Evolutionary conservation across 1,284 basidiomycete genomes (phyloP).

Genomic region (Cystobasidium pallidum): DNA sequence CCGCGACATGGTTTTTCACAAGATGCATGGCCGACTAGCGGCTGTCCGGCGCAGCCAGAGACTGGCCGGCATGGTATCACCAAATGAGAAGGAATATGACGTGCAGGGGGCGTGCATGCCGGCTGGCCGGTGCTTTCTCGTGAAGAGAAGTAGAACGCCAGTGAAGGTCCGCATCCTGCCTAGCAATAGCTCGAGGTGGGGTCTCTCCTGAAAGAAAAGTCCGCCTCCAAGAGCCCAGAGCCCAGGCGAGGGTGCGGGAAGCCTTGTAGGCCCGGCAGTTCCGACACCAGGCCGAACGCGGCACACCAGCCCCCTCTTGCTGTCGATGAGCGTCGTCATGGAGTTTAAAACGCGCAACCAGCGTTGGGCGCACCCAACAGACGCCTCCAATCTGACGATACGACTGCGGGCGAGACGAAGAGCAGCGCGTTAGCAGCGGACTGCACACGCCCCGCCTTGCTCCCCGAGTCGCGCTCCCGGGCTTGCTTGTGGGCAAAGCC

Average conservation of each 20-base stretch:
- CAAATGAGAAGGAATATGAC: conserved; percentile 42
- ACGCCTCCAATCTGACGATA: conserved; percentile 46
- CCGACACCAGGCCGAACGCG: background rate
- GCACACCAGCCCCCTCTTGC: conserved; percentile 7
- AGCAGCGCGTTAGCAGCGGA: background rate
- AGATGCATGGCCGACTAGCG: conserved; percentile 40
- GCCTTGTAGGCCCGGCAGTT: conserved; percentile 1
- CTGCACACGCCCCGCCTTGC: conserved; percentile 11
- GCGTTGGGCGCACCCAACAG: background rate
- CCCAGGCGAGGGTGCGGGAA: background rate
- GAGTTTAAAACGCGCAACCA: conserved; percentile 43
- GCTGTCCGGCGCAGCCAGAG: conserved; percentile 11
- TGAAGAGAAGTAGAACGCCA: background rate
- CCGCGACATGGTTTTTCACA: conserved; percentile 43
- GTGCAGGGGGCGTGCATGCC: conserved; percentile 20
- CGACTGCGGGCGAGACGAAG: conserved; percentile 4
- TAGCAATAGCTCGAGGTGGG: conserved; percentile 14
- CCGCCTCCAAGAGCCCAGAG: conserved; percentile 1
- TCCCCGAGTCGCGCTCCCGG: conserved; percentile 27
- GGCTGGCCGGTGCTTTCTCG: background rate
- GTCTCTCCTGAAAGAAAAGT: no score
- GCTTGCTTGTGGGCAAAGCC: background rate
- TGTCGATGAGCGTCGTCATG: conserved; percentile 44
- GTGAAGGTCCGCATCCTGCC: conserved; percentile 6
- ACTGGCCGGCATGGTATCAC: conserved; percentile 18